phyloP scores from a whole-genome alignment of 2,329 filamentous ascomycete species.

The Graphiopsis chlorocephala region DNA sequence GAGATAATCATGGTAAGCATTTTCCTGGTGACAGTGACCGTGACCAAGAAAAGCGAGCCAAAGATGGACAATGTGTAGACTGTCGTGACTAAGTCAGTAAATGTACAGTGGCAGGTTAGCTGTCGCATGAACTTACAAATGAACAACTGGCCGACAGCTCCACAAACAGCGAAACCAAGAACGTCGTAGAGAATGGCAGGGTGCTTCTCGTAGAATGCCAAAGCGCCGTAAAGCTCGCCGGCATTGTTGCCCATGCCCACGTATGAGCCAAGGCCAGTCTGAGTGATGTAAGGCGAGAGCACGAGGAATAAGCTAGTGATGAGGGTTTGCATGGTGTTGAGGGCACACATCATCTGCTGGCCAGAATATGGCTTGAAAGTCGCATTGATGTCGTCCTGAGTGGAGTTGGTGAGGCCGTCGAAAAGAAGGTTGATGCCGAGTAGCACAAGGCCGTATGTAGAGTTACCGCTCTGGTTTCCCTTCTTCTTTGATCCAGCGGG shows the following conservation, averaged over 20 bases:
- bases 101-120: neutral
- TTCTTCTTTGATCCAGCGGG: constrained; percentile 31
- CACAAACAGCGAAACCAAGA: constrained; percentile 82
- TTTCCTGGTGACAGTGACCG: constrained; percentile 94
- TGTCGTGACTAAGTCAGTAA: constrained; percentile 5
- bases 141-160: constrained; percentile 91
- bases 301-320: constrained; percentile 76
- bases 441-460: constrained; percentile 76
- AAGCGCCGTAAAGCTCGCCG: constrained; percentile 76
- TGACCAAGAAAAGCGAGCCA: constrained; percentile 86
- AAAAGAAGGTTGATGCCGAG: constrained; percentile 88
- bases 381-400: constrained; percentile 89
- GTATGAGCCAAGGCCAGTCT: constrained; percentile 47
- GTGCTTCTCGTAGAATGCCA: constrained; percentile 76
- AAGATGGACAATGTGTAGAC: constrained; percentile 84
- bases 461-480: constrained; percentile 50
- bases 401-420: constrained; percentile 93
- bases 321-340: constrained; percentile 81
- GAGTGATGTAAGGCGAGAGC: constrained; percentile 74
- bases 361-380: constrained; percentile 76
- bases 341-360: constrained; percentile 99
- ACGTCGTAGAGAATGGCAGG: constrained; percentile 84
- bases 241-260: constrained; percentile 52
- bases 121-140: constrained; percentile 57
- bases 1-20: constrained; percentile 99